Conservation (phyloP, 257 asterid genomes). For the Capsicum pubescens region DNA sequence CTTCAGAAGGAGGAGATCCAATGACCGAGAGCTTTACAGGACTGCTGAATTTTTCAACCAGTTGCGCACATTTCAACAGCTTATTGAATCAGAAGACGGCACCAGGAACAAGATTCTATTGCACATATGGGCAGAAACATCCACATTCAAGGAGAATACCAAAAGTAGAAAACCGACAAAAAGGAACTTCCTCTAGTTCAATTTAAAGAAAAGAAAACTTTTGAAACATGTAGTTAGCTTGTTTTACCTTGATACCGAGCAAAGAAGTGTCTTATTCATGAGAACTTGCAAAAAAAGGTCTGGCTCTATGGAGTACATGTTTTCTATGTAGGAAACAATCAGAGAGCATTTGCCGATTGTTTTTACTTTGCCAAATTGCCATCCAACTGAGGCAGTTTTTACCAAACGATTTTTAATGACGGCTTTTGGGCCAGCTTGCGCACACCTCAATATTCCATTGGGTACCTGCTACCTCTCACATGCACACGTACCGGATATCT, state of each 20-base stretch:
- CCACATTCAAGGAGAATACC: not conserved
- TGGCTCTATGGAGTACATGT: not conserved
- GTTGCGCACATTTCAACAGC: not conserved
- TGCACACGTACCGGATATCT: not conserved
- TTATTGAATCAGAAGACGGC: slow-evolving; percentile 1
- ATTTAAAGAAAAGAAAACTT: not conserved
- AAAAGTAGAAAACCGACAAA: not conserved
- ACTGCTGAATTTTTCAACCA: not conserved
- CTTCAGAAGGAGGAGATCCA: slow-evolving; percentile 14
- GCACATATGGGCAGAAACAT: not conserved
- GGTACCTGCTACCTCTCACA: not conserved
- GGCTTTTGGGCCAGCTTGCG: not conserved
- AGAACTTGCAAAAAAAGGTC: not conserved
- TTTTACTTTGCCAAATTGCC: not conserved
- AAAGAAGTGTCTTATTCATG: not conserved
- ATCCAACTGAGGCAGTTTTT: not conserved
- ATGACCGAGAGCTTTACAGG: not conserved
- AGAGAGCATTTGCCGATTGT: not conserved
- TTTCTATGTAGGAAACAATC: not conserved
- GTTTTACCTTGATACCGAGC: not conserved
- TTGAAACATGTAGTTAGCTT: not conserved
- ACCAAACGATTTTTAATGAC: not conserved
- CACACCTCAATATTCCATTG: not conserved
- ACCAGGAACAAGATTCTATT: slow-evolving; percentile 5
- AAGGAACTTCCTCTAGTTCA: not conserved